Base-by-base conservation (phyloP, 2,329 filamentous ascomycete genomes). In the Phialophora expanda region DNA sequence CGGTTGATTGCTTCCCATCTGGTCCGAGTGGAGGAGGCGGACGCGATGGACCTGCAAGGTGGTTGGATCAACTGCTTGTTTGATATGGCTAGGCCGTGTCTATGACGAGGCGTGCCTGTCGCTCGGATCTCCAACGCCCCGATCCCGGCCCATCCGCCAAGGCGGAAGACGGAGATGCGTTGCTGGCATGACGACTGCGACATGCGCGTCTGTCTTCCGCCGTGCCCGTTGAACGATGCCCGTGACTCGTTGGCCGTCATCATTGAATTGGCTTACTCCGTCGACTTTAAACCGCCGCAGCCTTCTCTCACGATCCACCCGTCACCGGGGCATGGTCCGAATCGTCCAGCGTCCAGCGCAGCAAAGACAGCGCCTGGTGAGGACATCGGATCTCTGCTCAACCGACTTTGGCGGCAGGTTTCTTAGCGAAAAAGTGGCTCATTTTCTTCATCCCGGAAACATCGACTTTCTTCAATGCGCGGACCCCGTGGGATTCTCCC, bases 401-500 rank as follows among this genome's bases (percentile, higher is more conserved):
- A 22, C 12, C n/a, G 17, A 28, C 57, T 41, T 59, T 64, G 9
- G 62, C 50, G 38, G 41, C 62, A 55, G 76, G 71, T 30, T 76
- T 75, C 80, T 94, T 96, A 66, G 87, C 87, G 78, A 99, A 99
- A 80, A 99, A 99, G 68, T 89, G 86, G 75, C 91, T 97, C 86
- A 99, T 86, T 82, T 98, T 99, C 85, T 91, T 95, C 95, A 99
- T 99, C 1, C 95, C 95, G 24, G 80, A 87, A 0, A 90, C 93
- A 78, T 98, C 91, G 56, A 93, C 94, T 80, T 98, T 99, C 76
- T 90, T 90, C 74, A 99, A 77, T 56, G 93, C 86, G 75, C 88
- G 89, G 1, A 97, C 87, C 0, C 87, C 93, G 30, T 88, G 84
- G 68, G 90, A 95, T 79, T 91, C 86, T 26, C 82, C 83, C 2